phyloP scores from a whole-genome alignment of 2,329 filamentous ascomycete species.

The Karstenula rhodostoma region DNA sequence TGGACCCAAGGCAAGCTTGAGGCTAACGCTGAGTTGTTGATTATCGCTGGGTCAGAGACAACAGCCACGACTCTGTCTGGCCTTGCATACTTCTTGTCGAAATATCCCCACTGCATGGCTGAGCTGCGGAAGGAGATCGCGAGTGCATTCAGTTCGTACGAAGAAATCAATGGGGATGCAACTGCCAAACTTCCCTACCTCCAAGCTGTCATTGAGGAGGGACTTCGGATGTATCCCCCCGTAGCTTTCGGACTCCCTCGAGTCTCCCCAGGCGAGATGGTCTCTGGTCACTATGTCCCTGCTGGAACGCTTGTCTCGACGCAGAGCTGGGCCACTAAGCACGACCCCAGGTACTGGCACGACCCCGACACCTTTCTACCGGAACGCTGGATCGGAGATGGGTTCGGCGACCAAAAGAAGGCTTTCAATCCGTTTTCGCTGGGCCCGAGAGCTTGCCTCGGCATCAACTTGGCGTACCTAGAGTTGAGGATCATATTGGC shows the following conservation, averaged over 20 bases:
- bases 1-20: neutral
- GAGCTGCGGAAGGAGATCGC: slow-evolving; percentile 30
- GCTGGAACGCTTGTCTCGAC: neutral
- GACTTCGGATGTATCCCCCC: slow-evolving; percentile 22
- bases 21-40: neutral
- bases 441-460: slow-evolving; percentile 10
- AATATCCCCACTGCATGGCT: slow-evolving; percentile 16
- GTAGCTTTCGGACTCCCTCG: slow-evolving; percentile 13
- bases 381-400: slow-evolving; percentile 10
- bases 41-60: slow-evolving; percentile 37
- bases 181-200: slow-evolving; percentile 39
- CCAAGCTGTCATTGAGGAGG: slow-evolving; percentile 23
- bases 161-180: slow-evolving; percentile 30
- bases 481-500: neutral
- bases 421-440: slow-evolving; percentile 12
- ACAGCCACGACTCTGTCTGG: slow-evolving; percentile 44
- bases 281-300: slow-evolving; percentile 15
- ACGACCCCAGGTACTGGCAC: neutral
- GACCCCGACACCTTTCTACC: slow-evolving; percentile 4
- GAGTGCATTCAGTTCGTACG: slow-evolving; percentile 20
- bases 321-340: neutral
- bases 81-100: slow-evolving; percentile 43
- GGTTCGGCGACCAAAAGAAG: slow-evolving; percentile 1
- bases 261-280: slow-evolving; percentile 11
- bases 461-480: slow-evolving; percentile 14